A percentile compares a stretch with the other conserved stretches of the same genome.
Evolutionary conservation across 2,329 filamentous ascomycete genomes (phyloP).

Genomic region (Fusarium equiseti): DNA sequence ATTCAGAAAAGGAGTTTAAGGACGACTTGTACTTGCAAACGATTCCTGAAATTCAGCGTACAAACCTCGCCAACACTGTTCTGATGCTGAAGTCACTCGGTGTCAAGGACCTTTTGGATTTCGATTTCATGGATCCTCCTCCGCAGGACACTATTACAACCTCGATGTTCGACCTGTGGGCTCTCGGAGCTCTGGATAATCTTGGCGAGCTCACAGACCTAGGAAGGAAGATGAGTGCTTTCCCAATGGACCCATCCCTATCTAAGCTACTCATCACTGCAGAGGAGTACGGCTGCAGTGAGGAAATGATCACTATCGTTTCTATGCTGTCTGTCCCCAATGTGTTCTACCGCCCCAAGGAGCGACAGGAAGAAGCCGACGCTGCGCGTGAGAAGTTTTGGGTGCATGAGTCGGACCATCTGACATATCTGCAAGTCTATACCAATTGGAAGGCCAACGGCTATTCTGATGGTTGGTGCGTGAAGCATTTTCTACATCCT

Average conservation of each 20-base stretch:
- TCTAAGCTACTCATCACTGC: conserved; percentile 95
- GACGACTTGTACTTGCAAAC: conserved; percentile 97
- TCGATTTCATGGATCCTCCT: conserved; percentile 99
- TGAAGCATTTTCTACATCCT: conserved; percentile 92
- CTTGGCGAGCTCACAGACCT: conserved; percentile 90
- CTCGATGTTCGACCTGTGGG: conserved; percentile 97
- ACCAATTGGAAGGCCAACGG: conserved; percentile 95
- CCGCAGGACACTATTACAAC: conserved; percentile 98
- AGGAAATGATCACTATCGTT: conserved; percentile 98
- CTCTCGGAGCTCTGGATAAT: conserved; percentile 92
- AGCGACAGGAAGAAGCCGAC: conserved; percentile 96
- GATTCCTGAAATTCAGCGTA: conserved; percentile 97
- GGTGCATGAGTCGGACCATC: conserved; percentile 95
- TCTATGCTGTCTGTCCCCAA: conserved; percentile 97
- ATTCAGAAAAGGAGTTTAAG: conserved; percentile 93
- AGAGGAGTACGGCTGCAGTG: conserved; percentile 89
- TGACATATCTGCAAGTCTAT: conserved; percentile 96
- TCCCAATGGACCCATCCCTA: conserved; percentile 96
- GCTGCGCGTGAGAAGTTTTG: conserved; percentile 97
- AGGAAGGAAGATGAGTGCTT: conserved; percentile 93
- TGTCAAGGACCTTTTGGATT: conserved; percentile 93
- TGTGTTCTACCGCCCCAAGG: conserved; percentile 97
- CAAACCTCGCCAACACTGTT: conserved; percentile 95
- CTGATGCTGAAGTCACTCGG: conserved; percentile 93
- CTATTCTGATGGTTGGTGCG: conserved; percentile 90